Conservation (phyloP, 257 asterid species). For the Nicotiana noctiflora region DNA sequence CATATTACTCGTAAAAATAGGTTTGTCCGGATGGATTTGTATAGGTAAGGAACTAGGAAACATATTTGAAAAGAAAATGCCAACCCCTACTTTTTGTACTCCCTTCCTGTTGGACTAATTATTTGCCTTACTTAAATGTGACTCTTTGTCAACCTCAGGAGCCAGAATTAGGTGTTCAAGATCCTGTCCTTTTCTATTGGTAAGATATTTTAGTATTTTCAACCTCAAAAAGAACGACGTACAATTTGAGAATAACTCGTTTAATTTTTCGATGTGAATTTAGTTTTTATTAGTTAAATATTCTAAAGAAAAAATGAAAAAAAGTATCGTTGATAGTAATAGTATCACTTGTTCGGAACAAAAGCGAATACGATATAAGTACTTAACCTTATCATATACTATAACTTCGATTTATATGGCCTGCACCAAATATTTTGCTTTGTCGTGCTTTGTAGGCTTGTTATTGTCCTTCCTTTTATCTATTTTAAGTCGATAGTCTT, state of each 20-base stretch:
- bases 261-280: neutral
- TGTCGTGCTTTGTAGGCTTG: neutral
- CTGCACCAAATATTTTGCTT: neutral
- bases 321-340: neutral
- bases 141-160: neutral
- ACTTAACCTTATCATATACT: neutral
- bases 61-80: neutral
- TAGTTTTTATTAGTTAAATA: neutral
- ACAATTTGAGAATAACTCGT: neutral
- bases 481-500: no score
- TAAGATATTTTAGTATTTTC: neutral
- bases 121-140: neutral
- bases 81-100: neutral
- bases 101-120: neutral
- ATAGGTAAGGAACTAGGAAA: neutral
- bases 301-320: neutral
- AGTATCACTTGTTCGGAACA: neutral
- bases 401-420: neutral
- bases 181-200: neutral
- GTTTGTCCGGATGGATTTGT: neutral
- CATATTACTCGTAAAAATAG: neutral
- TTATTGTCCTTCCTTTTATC: no score
- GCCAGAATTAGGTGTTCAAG: neutral
- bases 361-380: neutral
- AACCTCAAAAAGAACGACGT: neutral